Evolutionary conservation across 1,139 yeast species (phyloP).

Genomic region (Wickerhamiella infanticola): DNA sequence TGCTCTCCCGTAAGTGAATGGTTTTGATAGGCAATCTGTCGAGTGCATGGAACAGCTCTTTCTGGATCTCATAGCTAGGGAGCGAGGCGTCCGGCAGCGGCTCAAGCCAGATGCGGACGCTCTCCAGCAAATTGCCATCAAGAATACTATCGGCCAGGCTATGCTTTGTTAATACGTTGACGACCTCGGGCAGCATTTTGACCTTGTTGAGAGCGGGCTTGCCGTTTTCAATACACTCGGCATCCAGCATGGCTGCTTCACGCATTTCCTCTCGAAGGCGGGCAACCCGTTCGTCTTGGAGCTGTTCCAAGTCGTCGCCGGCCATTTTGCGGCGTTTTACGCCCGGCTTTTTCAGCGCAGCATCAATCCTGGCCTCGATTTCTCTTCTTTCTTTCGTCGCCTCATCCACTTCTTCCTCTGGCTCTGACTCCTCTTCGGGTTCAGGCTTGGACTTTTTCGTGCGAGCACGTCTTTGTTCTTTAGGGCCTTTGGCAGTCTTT

Average conservation of each 20-base stretch:
- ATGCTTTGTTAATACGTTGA: constrained; percentile 59
- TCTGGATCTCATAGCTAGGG: constrained; percentile 94
- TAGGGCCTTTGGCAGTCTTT: background rate
- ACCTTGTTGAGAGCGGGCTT: constrained; percentile 78
- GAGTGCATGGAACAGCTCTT: constrained; percentile 62
- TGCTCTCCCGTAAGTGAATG: constrained; percentile 85
- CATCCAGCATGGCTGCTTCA: constrained; percentile 80
- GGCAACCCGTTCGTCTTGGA: constrained; percentile 85
- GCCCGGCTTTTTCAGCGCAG: constrained; percentile 46
- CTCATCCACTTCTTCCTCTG: constrained; percentile 22
- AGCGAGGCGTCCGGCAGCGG: constrained; percentile 96
- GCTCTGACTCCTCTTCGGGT: constrained; percentile 8
- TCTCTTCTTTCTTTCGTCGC: constrained; percentile 49
- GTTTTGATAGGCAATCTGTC: constrained; percentile 80
- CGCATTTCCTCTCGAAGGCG: constrained; percentile 80
- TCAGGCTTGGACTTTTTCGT: constrained; percentile 5
- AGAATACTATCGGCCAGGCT: constrained; percentile 77
- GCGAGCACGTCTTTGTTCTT: constrained; percentile 7
- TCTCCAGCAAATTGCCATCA: constrained; percentile 86
- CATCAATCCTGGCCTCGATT: constrained; percentile 67
- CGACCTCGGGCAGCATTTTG: constrained; percentile 65
- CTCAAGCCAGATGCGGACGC: constrained; percentile 92
- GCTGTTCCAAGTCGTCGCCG: constrained; percentile 85
- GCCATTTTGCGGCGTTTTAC: constrained; percentile 39
- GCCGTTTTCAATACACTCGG: constrained; percentile 53